Base-by-base conservation (phyloP, 1,284 basidiomycete genomes). In the Rhodotorula sp. region DNA sequence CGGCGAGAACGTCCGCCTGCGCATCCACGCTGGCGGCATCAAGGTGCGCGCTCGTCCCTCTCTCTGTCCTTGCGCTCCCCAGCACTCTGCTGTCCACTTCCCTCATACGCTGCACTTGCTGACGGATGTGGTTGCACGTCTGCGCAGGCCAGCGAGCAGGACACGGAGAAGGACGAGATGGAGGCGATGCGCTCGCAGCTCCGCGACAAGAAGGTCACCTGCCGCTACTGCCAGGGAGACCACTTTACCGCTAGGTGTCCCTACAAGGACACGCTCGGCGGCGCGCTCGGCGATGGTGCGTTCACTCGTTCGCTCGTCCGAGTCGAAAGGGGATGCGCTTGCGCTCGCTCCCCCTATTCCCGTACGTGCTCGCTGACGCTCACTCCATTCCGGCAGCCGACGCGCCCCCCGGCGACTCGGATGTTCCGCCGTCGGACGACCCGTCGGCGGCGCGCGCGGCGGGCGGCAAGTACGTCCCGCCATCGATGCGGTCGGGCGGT, bases 201-300 rank as follows among this genome's bases (percentile, higher is more conserved):
- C 39, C 87, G 83, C 66, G 82, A 81, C 73, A 94, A 94, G 82
- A 93, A 94, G 80, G 92, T 99, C 75, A 85, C 88, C 64, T 99
- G 96, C 86, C 88, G 97, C 78, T 84, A 97, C 70, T 99, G 97
- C 85, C 94, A 96, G 82, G 96, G 96, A 69, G 91, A 91, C 78
- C 97, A 99, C 84, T 99, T 95, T 83, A 99, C 97, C 21, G 91
- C 94, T 73, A 94, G 95, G 82, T 99, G 97, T 87, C 97, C 97
- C 21, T 97, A 97, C 87, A 97, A 94, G 83, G 95, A 98, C 78
- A 91, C 92, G 32, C 82, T 87, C 56, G 85, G 84, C 58, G 88
- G 93, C 58, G 81, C 82, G 21, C 88, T 90, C 32, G 92, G 90
- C 21, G 85, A 79, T 58, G 70, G 66, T 59, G 71, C 46, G 66